Evolutionary conservation across 2,329 filamentous ascomycete genomes (phyloP).

Genomic region (Didymella exigua): DNA sequence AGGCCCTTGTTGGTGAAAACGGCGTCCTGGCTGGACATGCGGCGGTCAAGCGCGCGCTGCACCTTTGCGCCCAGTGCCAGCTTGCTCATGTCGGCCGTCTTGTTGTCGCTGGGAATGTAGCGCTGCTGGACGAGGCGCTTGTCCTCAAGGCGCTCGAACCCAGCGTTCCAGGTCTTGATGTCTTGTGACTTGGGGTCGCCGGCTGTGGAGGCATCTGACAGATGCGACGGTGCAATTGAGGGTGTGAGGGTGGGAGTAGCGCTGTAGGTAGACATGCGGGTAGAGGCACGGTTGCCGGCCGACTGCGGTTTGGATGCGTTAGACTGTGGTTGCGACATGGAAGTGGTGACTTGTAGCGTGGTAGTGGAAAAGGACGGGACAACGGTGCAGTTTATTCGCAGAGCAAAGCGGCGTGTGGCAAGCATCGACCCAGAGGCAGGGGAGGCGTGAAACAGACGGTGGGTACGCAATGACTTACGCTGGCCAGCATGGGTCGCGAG

Average conservation of each 20-base stretch:
- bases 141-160: slow-evolving; percentile 87
- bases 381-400: slow-evolving; percentile 20
- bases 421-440: slow-evolving; percentile 27
- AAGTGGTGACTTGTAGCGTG: slow-evolving; percentile 11
- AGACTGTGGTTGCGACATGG: slow-evolving; percentile 34
- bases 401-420: slow-evolving; percentile 10
- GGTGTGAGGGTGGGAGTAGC: slow-evolving; percentile 57
- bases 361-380: slow-evolving; percentile 7
- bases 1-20: slow-evolving; percentile 68
- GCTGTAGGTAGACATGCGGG: slow-evolving; percentile 59
- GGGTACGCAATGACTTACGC: slow-evolving; percentile 43
- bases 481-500: slow-evolving; percentile 49
- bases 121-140: slow-evolving; percentile 82
- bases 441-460: slow-evolving; percentile 38
- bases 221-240: slow-evolving; percentile 55
- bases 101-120: slow-evolving; percentile 77
- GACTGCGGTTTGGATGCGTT: slow-evolving; percentile 39
- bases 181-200: slow-evolving; percentile 61
- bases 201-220: slow-evolving; percentile 44
- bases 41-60: slow-evolving; percentile 81
- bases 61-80: slow-evolving; percentile 88
- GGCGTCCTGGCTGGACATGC: slow-evolving; percentile 89
- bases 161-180: slow-evolving; percentile 77
- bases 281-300: slow-evolving; percentile 46
- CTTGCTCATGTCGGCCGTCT: slow-evolving; percentile 81